Evolutionary conservation across 2,329 filamentous ascomycete species (phyloP).

Genomic region (Tolypocladium cylindrosporum): DNA sequence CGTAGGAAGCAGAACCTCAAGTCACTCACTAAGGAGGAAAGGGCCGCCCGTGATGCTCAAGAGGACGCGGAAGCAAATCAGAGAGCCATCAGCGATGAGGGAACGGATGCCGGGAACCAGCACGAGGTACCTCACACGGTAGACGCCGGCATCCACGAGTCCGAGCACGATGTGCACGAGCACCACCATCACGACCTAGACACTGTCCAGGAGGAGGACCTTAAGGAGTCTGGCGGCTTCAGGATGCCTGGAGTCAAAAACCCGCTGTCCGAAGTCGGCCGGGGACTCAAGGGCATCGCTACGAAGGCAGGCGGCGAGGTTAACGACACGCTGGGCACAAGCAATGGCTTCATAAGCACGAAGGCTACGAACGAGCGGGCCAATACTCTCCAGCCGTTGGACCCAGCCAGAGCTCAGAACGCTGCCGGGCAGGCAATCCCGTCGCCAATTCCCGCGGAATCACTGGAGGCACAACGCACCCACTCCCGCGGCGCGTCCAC

Average conservation of each 20-base stretch:
- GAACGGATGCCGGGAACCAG: conserved; percentile 41
- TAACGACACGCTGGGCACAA: conserved; percentile 42
- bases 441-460: conserved; percentile 12
- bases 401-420: not conserved
- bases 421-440: conserved; percentile 8
- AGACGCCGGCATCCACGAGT: conserved; percentile 33
- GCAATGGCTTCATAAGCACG: conserved; percentile 40
- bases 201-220: conserved; percentile 10
- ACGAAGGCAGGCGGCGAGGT: conserved; percentile 37
- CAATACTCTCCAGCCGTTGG: not conserved
- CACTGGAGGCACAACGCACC: conserved; percentile 22
- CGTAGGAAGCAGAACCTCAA: conserved; percentile 43
- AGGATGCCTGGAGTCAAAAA: conserved; percentile 21
- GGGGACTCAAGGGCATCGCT: conserved; percentile 36
- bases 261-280: conserved; percentile 35
- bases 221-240: conserved; percentile 12
- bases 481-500: conserved; percentile 26
- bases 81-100: conserved; percentile 38
- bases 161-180: conserved; percentile 8
- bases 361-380: conserved; percentile 7
- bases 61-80: conserved; percentile 39
- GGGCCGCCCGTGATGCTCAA: conserved; percentile 31
- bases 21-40: conserved; percentile 40
- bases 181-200: not conserved
- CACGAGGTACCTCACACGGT: conserved; percentile 43